Base-by-base conservation (phyloP, 495 filamentous ascomycete species). In the Aspergillus kassunensis region DNA sequence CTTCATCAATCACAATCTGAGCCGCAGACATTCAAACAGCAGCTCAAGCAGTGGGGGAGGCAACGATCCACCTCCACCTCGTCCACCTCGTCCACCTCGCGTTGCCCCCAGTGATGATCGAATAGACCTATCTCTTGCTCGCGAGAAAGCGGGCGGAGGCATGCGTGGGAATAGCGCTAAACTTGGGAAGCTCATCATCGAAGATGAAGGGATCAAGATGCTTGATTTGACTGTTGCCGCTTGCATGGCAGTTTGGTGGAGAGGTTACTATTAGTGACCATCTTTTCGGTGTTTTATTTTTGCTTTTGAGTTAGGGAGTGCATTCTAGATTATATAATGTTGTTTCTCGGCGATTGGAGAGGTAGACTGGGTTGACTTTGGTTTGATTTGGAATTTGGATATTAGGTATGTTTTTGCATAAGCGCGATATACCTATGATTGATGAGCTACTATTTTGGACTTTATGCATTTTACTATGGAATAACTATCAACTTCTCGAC, bases 171-270 rank as follows among this genome's bases (percentile, higher is more conserved):
- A 87, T 62, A 82, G 89, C 54, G 92, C 88, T 0, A 97, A 97
- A 69, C 73, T 98, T 61, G 92, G 92, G 1, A 98, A 97, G 69
- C 64, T 97, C 49, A 87, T 98, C 29, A 80, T 97, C 20, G 85
- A 91, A 56, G 85, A 92, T 55, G 92, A 95, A 57, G 93, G 93
- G 0, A 72, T 96, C 49, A 95, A 95, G 70, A 97, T 98, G 93
- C 62, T 96, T 58, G 93, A 98, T 76, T 63, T 98, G 45, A 77
- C 95, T 1, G 90, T 97, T 23, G 88, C 92, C 9, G 87, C 91
- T 34, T 97, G 93, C 63, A 79, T 97, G 68, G 87, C 85, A 1
- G 78, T 97, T 34, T 97, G 91, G 87, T 96, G 92, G 93, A 85
- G 83, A 56, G 82, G 86, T 1, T 97, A 91, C 53, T 66, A 71